Evolutionary conservation across 2,329 filamentous ascomycete genomes (phyloP).

Genomic region (Lecanicillium sp.): DNA sequence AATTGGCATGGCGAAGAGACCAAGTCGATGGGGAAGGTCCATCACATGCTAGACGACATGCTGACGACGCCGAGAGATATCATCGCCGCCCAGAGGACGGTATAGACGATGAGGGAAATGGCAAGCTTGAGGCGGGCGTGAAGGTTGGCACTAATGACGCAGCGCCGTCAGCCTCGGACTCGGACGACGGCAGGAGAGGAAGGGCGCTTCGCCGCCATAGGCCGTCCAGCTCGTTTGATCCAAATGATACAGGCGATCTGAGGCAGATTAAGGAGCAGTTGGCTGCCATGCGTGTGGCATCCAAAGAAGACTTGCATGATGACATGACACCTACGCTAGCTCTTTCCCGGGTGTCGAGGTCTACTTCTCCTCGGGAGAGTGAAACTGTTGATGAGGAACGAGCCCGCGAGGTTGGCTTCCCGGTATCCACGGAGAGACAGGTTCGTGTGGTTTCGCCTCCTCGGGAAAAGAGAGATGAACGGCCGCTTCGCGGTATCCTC

Average conservation of each 20-base stretch:
- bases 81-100: too few relatives aligned
- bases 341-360: slow-evolving; percentile 4
- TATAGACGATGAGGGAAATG: slow-evolving; percentile 29
- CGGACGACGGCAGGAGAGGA: slow-evolving; percentile 31
- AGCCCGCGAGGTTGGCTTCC: slow-evolving; percentile 28
- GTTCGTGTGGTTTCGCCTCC: slow-evolving; percentile 70
- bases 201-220: slow-evolving; percentile 28
- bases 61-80: too few relatives aligned
- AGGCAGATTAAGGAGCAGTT: slow-evolving; percentile 43
- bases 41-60: too few relatives aligned
- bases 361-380: slow-evolving; percentile 10
- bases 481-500: slow-evolving; percentile 74
- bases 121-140: too few relatives aligned
- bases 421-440: slow-evolving; percentile 34
- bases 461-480: slow-evolving; percentile 53
- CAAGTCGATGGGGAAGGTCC: too few relatives aligned
- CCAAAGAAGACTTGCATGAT: slow-evolving; percentile 16
- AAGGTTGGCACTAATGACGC: slow-evolving; percentile 25
- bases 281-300: slow-evolving; percentile 29
- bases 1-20: too few relatives aligned
- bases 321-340: slow-evolving; percentile 4
- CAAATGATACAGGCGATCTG: slow-evolving; percentile 43
- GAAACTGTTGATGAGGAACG: slow-evolving; percentile 6
- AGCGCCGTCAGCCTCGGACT: slow-evolving; percentile 27
- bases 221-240: slow-evolving; percentile 38